phyloP scores from a whole-genome alignment of 2,329 filamentous ascomycete species.

The Stemphylium beticola region DNA sequence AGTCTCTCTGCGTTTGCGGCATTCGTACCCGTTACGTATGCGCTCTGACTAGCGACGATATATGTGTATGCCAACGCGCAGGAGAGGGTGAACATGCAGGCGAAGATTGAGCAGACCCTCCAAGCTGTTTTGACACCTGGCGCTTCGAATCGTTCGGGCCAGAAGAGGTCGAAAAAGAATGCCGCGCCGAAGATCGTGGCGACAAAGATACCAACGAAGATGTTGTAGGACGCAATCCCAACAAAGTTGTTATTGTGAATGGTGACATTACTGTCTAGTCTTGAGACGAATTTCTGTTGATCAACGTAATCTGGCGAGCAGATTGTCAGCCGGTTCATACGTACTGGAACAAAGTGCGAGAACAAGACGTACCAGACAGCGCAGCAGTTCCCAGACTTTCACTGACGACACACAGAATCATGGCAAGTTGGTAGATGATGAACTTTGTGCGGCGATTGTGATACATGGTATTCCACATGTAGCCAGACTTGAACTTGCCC shows the following conservation, averaged over 20 bases:
- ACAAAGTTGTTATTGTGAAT: slow-evolving; percentile 64
- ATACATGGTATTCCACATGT: slow-evolving; percentile 64
- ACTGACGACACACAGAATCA: slow-evolving; percentile 64
- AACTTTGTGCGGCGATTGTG: slow-evolving; percentile 65
- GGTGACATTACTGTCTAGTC: slow-evolving; percentile 47
- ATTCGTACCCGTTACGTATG: slow-evolving; percentile 54
- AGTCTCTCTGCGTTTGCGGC: slow-evolving; percentile 37
- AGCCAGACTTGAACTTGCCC: slow-evolving; percentile 62
- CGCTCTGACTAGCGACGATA: slow-evolving; percentile 57
- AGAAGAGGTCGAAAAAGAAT: slow-evolving; percentile 69
- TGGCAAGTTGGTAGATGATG: slow-evolving; percentile 65
- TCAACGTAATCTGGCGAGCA: slow-evolving; percentile 58
- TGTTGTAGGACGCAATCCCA: slow-evolving; percentile 63
- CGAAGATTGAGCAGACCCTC: slow-evolving; percentile 59
- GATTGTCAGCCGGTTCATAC: not conserved
- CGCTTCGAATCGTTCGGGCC: slow-evolving; percentile 62
- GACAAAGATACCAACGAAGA: slow-evolving; percentile 64
- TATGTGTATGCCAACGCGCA: slow-evolving; percentile 59
- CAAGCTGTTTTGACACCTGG: slow-evolving; percentile 59
- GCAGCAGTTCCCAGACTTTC: slow-evolving; percentile 64
- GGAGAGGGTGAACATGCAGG: slow-evolving; percentile 56
- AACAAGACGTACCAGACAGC: slow-evolving; percentile 54
- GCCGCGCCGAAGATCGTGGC: slow-evolving; percentile 64
- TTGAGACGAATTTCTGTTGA: slow-evolving; percentile 57
- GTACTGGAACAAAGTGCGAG: not conserved